These are phyloP conservation scores for Tricholoma saponaceum DNA, from an alignment of 768 basidiomycete genomes.

Conservation along the genomic window DNA sequence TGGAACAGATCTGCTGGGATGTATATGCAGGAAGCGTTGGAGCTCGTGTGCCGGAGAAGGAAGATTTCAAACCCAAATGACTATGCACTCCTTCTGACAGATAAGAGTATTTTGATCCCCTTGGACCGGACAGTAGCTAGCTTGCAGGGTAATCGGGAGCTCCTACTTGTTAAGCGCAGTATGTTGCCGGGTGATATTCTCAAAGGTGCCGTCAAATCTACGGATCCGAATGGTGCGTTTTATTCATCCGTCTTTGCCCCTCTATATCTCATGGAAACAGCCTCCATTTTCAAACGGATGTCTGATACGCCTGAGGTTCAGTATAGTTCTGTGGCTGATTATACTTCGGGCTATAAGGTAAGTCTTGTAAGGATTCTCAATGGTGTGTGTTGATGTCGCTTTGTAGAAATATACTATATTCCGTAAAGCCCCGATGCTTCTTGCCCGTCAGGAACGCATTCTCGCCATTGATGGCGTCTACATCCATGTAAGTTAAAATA, in stretches of 20 bases:
- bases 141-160: conserved; percentile 80
- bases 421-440: conserved; percentile 91
- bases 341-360: conserved; percentile 84
- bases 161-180: conserved; percentile 75
- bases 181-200: conserved; percentile 71
- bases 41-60: conserved; percentile 71
- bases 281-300: conserved; percentile 90
- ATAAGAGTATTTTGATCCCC: conserved; percentile 75
- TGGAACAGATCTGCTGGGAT: conserved; percentile 74
- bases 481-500: conserved; percentile 59
- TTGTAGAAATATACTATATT: conserved; percentile 84
- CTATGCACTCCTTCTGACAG: conserved; percentile 74
- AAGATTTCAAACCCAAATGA: conserved; percentile 67
- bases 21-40: conserved; percentile 96
- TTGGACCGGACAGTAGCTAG: conserved; percentile 96
- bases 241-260: neutral
- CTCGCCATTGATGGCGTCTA: conserved; percentile 96
- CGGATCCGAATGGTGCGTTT: conserved; percentile 86
- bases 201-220: conserved; percentile 64
- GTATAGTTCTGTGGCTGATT: conserved; percentile 65
- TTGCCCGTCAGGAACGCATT: conserved; percentile 84
- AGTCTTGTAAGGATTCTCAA: conserved; percentile 1
- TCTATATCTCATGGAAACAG: conserved; percentile 31
- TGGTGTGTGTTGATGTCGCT: neutral
- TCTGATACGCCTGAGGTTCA: conserved; percentile 68